Base-by-base conservation (phyloP, 2,329 filamentous ascomycete species). In the Paramyrothecium sp. region DNA sequence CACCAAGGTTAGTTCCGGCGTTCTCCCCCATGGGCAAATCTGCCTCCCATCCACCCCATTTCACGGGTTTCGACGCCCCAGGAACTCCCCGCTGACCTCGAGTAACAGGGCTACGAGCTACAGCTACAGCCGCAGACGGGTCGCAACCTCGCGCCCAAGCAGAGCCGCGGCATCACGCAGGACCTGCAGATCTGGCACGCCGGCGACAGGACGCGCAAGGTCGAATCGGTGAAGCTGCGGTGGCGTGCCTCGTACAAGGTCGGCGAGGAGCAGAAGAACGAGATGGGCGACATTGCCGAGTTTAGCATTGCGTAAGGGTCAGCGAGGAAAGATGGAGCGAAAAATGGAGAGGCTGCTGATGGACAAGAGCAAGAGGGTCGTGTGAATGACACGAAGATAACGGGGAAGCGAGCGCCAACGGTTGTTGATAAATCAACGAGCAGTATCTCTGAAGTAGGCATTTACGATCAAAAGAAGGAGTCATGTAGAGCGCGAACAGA, bases 171-270 rank as follows among this genome's bases (percentile, higher is more conserved):
- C 26, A 88, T 99, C 54, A 90, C 87, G 38, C 95, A 98, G 74
- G 83, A 86, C 19, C 92, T 97, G 61, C 80, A 88, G 51, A 79
- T 98, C 23, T 84, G 78, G 75, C 86, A 91, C 64, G 88, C 92
- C 2, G 88, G 92, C 2, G 86, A 92, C 65, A 77, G 76, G 60
- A 81, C 63, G 22, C 74, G 85, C 48, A 90, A 89, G 68, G 95
- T 95, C 2, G 87, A 86, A 56, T 83, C 80, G n/a, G 88, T 96
- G 59, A 96, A 96, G 77, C 85, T 99, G 75, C 82, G 95, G 61
- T 99, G 93, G 91, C 91, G 91, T 66, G 86, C 91, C 23, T 86
- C 89, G 5, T 98, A 97, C 75, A 86, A 84, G 67, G 71, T 95
- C 13, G 89, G 85, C 3, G 80, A 75, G 3, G 84, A 88, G 68